phyloP scores from a whole-genome alignment of 768 basidiomycete genomes.

The Clitopilus passeckerianus region DNA sequence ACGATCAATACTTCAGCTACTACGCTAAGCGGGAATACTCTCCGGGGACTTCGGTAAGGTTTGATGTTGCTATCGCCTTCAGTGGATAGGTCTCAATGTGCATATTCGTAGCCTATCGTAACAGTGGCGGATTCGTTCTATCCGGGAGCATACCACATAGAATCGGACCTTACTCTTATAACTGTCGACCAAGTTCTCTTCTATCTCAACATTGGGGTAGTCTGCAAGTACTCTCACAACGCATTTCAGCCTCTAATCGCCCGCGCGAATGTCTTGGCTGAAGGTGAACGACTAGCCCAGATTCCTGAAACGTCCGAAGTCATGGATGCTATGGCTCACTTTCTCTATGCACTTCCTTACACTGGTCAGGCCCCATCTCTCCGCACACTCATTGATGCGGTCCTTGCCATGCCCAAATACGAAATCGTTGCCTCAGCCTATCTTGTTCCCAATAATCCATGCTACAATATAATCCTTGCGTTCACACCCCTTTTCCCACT shows the following conservation, averaged over 20 bases:
- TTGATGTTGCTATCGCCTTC: too few relatives aligned
- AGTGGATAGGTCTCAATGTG: too few relatives aligned
- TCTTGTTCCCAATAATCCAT: slow-evolving; percentile 18
- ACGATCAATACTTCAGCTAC: too few relatives aligned
- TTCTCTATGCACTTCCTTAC: slow-evolving; percentile 43
- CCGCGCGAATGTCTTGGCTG: background rate
- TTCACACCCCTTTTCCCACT: slow-evolving; percentile 26
- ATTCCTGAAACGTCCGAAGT: slow-evolving; percentile 37
- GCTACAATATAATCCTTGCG: slow-evolving; percentile 21
- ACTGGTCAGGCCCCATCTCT: slow-evolving; percentile 41
- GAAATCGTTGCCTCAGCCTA: slow-evolving; percentile 13
- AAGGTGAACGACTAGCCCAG: slow-evolving; percentile 15
- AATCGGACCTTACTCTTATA: slow-evolving; percentile 18
- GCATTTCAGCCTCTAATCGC: slow-evolving; percentile 7
- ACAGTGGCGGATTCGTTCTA: slow-evolving; percentile 20
- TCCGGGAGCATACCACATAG: slow-evolving; percentile 16
- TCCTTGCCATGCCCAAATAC: slow-evolving; percentile 25
- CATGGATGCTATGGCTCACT: slow-evolving; percentile 50
- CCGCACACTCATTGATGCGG: slow-evolving; percentile 32
- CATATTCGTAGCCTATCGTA: background rate
- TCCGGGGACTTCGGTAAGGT: background rate
- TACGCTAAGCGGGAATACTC: too few relatives aligned
- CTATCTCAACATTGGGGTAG: slow-evolving; percentile 15
- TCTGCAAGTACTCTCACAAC: slow-evolving; percentile 9
- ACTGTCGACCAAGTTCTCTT: slow-evolving; percentile 23